Base-by-base conservation (phyloP, 2,329 filamentous ascomycete genomes). In the Aspergillus quadricinctus region DNA sequence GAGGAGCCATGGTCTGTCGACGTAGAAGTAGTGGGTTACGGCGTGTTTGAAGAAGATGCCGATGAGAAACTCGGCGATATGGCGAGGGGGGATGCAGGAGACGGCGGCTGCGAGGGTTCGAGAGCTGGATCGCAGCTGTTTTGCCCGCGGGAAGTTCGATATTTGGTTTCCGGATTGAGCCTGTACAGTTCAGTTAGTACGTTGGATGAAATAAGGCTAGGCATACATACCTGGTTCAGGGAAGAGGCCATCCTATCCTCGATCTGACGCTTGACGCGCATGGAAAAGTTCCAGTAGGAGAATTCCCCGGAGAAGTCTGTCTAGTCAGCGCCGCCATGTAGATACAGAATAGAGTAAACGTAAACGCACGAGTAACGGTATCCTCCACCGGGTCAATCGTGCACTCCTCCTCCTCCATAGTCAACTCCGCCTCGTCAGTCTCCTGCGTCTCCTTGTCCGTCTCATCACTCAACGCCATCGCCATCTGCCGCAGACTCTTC, bases 251-350 rank as follows among this genome's bases (percentile, higher is more conserved):
- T 57, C 63, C 69, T 57, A 69, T 70, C 56, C 53, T 80, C 75
- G n/a, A 81, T 76, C 65, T 77, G 78, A n/a, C 77, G 73, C 59
- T 80, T 80, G 59, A 80, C 75, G 43, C 77, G 69, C 77, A 79
- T 80, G 43, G 78, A 80, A 61, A 81, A 81, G 59, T 81, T 80
- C 77, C 78, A 81, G 55, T 81, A 78, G 1, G 79, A 81, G 61
- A 81, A 80, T 58, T 81, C 79, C 8, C 79, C 79, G 0, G 79
- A 81, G 57, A 80, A 81, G 53, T 81, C 78, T 81, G 45, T 17
- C 31, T 6, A 51, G 48, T 28, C 31, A 37, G 14, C 31, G 31
- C 5, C 31, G 31, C 31, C 41, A 37, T 48, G 9, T 25, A 49
- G 2, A 1, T 14, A 5, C 4, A 7, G 10, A 3, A 41, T 37